Conservation (phyloP, 2,329 filamentous ascomycete genomes). For the Phaeoacremonium minimum region DNA sequence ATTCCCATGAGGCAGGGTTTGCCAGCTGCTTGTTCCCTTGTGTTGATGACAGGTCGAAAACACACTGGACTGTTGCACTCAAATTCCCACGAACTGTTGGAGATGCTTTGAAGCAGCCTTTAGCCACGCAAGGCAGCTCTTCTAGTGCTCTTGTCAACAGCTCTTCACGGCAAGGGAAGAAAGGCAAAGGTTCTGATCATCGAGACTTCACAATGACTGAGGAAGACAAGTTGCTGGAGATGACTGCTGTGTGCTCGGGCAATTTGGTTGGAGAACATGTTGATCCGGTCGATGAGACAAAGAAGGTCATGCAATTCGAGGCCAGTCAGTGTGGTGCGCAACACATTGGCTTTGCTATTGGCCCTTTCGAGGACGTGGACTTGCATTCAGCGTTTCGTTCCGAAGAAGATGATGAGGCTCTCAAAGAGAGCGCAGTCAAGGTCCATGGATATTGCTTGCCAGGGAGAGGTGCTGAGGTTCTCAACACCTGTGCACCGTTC, state of each 20-base stretch:
- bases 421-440: constrained; percentile 83
- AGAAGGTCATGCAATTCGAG: constrained; percentile 85
- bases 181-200: constrained; percentile 32
- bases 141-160: constrained; percentile 16
- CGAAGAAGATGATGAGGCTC: constrained; percentile 85
- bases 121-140: constrained; percentile 33
- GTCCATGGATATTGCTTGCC: constrained; percentile 91
- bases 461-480: constrained; percentile 73
- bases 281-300: constrained; percentile 71
- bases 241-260: constrained; percentile 87
- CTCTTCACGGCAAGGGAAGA: constrained; percentile 30
- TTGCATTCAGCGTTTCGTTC: constrained; percentile 80
- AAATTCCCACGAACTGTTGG: constrained; percentile 83
- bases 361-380: constrained; percentile 91
- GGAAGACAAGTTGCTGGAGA: constrained; percentile 82
- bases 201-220: constrained; percentile 48
- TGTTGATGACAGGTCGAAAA: constrained; percentile 79
- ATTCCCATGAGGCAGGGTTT: constrained; percentile 71
- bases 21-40: constrained; percentile 90
- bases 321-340: constrained; percentile 72
- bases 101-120: constrained; percentile 58
- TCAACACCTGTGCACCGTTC: constrained; percentile 81
- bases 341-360: constrained; percentile 89
- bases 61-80: constrained; percentile 84
- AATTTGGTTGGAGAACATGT: constrained; percentile 79